Evolutionary conservation across 2,329 filamentous ascomycete genomes (phyloP).

Genomic region (Atkinsonella texensis): DNA sequence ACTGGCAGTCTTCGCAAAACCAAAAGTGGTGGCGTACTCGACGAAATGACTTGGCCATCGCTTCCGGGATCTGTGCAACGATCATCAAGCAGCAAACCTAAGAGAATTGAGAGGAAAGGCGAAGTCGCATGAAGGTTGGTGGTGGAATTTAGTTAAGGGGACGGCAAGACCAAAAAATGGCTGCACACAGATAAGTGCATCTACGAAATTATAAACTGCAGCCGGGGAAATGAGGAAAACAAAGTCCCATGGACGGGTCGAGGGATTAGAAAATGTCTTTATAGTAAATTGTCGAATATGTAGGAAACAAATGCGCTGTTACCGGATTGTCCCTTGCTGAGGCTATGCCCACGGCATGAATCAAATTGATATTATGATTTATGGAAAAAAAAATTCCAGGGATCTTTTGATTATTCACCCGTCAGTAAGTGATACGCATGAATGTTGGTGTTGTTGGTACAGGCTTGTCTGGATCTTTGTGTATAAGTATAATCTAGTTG

Average conservation of each 20-base stretch:
- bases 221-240: too few species aligned
- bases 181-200: neutral
- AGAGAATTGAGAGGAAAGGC: neutral
- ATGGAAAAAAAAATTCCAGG: too few species aligned
- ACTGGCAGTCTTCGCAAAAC: neutral
- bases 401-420: too few species aligned
- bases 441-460: neutral
- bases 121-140: neutral
- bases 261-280: too few species aligned
- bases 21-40: neutral
- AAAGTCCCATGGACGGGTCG: too few species aligned
- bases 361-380: too few species aligned
- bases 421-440: too few species aligned
- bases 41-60: constrained; percentile 4
- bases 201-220: neutral
- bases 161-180: too few species aligned
- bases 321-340: too few species aligned
- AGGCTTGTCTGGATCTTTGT: neutral
- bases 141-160: neutral
- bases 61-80: neutral
- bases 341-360: too few species aligned
- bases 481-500: neutral
- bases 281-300: too few species aligned
- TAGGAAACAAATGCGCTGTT: too few species aligned
- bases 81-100: neutral